Conservation (phyloP, 331 rosid species). For the Malus hybrid region DNA sequence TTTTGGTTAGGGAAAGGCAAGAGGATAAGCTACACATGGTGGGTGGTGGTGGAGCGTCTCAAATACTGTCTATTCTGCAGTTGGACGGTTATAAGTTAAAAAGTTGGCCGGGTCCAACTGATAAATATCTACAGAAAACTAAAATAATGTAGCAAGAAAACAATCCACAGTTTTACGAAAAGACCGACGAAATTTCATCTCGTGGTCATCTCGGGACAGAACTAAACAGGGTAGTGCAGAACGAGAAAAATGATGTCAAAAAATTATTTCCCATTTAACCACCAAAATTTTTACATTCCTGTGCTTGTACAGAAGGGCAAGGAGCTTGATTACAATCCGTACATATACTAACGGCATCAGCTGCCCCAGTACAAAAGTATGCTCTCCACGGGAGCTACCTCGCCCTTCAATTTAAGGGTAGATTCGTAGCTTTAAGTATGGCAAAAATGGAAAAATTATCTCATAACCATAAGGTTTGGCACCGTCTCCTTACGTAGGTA, state of each 20-base stretch:
- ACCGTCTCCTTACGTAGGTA: conserved; percentile 34
- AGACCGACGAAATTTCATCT: too few relatives aligned
- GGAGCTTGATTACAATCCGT: background rate
- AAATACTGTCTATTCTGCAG: background rate
- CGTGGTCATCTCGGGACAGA: too few relatives aligned
- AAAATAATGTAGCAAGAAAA: background rate
- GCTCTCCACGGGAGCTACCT: background rate
- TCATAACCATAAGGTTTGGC: background rate
- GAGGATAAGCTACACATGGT: conserved; percentile 50
- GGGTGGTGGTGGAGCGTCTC: background rate
- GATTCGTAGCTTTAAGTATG: background rate
- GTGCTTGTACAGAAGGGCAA: background rate
- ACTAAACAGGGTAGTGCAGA: too few relatives aligned
- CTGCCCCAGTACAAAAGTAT: background rate
- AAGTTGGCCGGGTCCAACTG: background rate
- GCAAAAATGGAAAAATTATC: background rate
- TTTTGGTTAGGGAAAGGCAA: conserved; percentile 22
- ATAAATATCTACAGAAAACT: background rate
- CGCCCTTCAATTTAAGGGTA: background rate
- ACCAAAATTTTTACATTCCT: background rate
- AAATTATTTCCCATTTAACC: background rate
- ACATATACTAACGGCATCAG: background rate
- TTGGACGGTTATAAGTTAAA: background rate
- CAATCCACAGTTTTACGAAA: background rate
- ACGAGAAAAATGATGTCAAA: background rate